Conservation (phyloP, 2,329 filamentous ascomycete species). For the Talaromyces marneffei region DNA sequence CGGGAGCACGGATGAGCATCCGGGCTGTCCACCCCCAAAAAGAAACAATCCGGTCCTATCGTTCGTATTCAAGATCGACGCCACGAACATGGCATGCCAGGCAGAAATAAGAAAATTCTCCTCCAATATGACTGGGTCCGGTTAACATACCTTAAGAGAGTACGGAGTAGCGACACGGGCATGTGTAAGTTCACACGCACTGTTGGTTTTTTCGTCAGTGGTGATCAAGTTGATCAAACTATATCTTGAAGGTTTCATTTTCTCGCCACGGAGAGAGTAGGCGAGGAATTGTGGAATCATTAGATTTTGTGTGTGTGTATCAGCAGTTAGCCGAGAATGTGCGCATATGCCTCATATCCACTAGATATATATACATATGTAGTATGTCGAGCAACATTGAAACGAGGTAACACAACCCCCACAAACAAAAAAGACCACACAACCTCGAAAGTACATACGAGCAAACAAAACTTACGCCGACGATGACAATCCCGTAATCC, state of each 20-base stretch:
- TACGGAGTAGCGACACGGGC: background rate
- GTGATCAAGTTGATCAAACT: background rate
- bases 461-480: background rate
- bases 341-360: background rate
- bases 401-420: background rate
- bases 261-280: background rate
- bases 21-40: background rate
- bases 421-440: background rate
- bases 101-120: background rate
- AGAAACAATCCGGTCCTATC: slow-evolving; percentile 4
- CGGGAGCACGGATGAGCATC: slow-evolving; percentile 5
- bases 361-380: no score
- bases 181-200: background rate
- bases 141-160: background rate
- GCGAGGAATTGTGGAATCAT: background rate
- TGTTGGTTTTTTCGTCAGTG: background rate
- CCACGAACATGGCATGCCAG: background rate
- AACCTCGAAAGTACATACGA: background rate
- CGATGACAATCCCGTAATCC: background rate
- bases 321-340: background rate
- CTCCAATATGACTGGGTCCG: background rate
- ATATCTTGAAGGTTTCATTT: background rate
- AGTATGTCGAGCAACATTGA: no score
- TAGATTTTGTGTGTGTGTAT: no score
- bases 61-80: slow-evolving; percentile 2